Evolutionary conservation across 305 asterid species (phyloP).

Genomic region (Monarda citriodora): DNA sequence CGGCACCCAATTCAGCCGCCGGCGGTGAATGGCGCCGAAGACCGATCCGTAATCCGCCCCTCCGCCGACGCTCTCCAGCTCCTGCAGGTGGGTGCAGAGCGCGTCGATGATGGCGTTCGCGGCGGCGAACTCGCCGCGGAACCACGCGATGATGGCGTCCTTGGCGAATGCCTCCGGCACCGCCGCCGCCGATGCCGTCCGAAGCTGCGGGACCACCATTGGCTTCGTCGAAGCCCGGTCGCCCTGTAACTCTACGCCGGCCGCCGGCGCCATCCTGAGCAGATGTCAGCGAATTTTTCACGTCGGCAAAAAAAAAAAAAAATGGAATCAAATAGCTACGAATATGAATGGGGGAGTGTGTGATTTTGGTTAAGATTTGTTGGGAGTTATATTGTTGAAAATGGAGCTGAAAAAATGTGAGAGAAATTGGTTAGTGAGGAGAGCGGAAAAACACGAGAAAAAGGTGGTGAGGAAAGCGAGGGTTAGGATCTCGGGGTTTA

Average conservation of each 20-base stretch:
- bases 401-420: conserved; percentile 13
- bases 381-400: conserved; percentile 19
- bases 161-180: conserved; percentile 72
- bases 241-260: conserved; percentile 50
- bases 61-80: conserved; percentile 54
- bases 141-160: conserved; percentile 94
- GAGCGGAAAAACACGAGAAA: conserved; percentile 24
- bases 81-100: conserved; percentile 75
- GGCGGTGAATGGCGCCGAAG: conserved; percentile 75
- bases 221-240: conserved; percentile 46
- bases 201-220: conserved; percentile 45
- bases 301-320: background rate
- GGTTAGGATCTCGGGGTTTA: conserved; percentile 39
- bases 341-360: background rate
- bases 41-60: conserved; percentile 57
- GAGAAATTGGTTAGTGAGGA: conserved; percentile 17
- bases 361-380: conserved; percentile 6
- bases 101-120: conserved; percentile 98
- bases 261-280: conserved; percentile 81
- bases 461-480: conserved; percentile 47
- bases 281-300: background rate
- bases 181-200: conserved; percentile 28
- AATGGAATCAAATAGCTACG: conserved; percentile 2
- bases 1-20: conserved; percentile 95
- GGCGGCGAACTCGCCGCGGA: conserved; percentile 96